Evolutionary conservation across 2,329 filamentous ascomycete species (phyloP).

Genomic region (Pseudocercospora macadamiae): DNA sequence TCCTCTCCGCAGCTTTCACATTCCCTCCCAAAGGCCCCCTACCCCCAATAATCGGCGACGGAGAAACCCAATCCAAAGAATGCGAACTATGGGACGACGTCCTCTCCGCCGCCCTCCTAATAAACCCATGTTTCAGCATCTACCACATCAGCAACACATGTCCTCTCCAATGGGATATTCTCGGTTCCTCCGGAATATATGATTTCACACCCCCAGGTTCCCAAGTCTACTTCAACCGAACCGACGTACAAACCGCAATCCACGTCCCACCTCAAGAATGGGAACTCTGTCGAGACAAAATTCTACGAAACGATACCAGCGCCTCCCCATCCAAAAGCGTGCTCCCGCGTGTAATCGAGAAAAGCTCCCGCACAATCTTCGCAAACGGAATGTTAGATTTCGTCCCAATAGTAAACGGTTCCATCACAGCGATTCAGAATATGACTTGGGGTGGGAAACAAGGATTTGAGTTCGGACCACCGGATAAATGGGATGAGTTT

Average conservation of each 20-base stretch:
- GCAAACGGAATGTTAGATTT: conserved; percentile 72
- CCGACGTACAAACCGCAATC: conserved; percentile 39
- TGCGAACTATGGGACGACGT: conserved; percentile 47
- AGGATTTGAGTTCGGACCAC: conserved; percentile 68
- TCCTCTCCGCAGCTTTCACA: conserved; percentile 62
- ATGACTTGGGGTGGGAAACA: conserved; percentile 76
- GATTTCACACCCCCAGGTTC: neutral
- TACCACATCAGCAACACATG: conserved; percentile 38
- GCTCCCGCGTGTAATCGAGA: conserved; percentile 72
- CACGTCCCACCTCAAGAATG: conserved; percentile 64
- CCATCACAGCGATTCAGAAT: conserved; percentile 74
- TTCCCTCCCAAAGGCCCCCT: conserved; percentile 70
- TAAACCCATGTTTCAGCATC: conserved; percentile 41
- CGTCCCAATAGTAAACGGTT: conserved; percentile 69
- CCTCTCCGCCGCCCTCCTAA: conserved; percentile 45
- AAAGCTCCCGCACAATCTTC: conserved; percentile 72
- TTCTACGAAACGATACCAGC: conserved; percentile 56
- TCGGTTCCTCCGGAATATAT: neutral
- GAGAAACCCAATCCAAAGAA: neutral
- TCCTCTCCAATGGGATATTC: conserved; percentile 19
- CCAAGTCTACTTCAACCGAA: conserved; percentile 37
- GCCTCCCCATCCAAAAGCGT: conserved; percentile 59
- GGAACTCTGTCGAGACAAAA: conserved; percentile 58
- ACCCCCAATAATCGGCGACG: conserved; percentile 43
- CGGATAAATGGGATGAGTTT: conserved; percentile 59